Base-by-base conservation (phyloP, 768 basidiomycete species). In the Rhizopogon roseolus region DNA sequence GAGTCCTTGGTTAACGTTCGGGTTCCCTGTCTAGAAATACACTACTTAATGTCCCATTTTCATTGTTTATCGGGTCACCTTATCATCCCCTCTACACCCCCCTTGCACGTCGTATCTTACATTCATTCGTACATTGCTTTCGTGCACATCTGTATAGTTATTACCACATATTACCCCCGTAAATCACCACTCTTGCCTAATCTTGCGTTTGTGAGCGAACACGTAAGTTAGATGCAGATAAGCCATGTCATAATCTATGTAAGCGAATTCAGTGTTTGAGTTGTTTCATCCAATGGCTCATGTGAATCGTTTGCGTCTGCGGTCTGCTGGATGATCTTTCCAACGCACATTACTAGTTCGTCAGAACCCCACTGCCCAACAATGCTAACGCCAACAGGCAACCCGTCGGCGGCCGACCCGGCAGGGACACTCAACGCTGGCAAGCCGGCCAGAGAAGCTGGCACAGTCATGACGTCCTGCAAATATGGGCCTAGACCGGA, bases 391-490 rank as follows among this genome's bases (percentile, higher is more conserved):
- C 93, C 93, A 0, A 94, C 75, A 0, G 92, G 91, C 93, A 91
- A 95, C 5, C 82, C 82, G 46, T 81, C 80, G 0, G 66, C 70
- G 2, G 69, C 74, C 1, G 60, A 43, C 0, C 79, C 77, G 8
- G 68, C 67, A 0, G 93, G 93, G 0, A 98, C 78, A 51, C 77
- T 87, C 41, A 98, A 61, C 0, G 88, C 90, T 1, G 95, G 93
- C 14, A 98, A 62, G 0, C 96, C 94, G 0, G 91, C 94, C 36
- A 99, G 72, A 0, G 90, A 93, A 5, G 93, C 94, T 0, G 94
- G 93, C 0, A 95, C 91, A 0, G 93, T 96, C 56, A 98, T 72
- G 6, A 96, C 81, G 57, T 98, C 95, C 63, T 98, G 95, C 8
- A 90, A 79, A 64, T 98, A 98, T 32, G 82, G 75, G 41, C 78